These are phyloP conservation scores for Cystofilobasidium capitatum DNA, from an alignment of 768 basidiomycete species.

Conservation along the genomic window DNA sequence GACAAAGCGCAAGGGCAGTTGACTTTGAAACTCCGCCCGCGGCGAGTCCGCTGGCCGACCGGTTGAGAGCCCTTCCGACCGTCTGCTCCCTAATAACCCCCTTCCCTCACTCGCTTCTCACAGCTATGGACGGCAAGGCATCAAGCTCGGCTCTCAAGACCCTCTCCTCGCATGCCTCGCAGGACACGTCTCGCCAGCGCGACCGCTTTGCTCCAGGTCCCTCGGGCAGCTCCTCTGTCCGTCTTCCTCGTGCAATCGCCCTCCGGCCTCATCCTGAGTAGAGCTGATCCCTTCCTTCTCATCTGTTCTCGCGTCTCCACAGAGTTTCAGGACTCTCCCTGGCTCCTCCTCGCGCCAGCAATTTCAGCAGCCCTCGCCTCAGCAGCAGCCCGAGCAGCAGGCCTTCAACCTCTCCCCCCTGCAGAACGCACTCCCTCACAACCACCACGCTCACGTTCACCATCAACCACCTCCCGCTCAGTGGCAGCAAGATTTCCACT, in stretches of 20 bases:
- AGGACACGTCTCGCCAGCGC: not conserved
- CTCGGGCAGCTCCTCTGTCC: not conserved
- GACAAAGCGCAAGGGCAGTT: no score
- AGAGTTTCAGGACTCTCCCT: not conserved
- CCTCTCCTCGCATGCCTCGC: not conserved
- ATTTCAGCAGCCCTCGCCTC: not conserved
- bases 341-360: slow-evolving; percentile 1
- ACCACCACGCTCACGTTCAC: not conserved
- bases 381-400: slow-evolving; percentile 8
- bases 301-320: not conserved
- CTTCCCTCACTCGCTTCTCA: not conserved
- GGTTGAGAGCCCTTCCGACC: no score
- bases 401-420: slow-evolving; percentile 18
- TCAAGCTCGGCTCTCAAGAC: not conserved
- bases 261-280: not conserved
- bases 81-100: no score
- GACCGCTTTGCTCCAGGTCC: not conserved
- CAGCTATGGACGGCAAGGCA: slow-evolving; percentile 4
- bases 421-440: slow-evolving; percentile 9
- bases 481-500: not conserved
- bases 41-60: no score
- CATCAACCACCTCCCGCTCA: not conserved
- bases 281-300: no score
- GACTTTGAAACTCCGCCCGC: no score
- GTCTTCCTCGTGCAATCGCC: not conserved